Percentiles rank a stretch among this genome's conserved stretches.
Conservation (phyloP, 2,329 filamentous ascomycete genomes). For the Beauveria scarabaeidicola region DNA sequence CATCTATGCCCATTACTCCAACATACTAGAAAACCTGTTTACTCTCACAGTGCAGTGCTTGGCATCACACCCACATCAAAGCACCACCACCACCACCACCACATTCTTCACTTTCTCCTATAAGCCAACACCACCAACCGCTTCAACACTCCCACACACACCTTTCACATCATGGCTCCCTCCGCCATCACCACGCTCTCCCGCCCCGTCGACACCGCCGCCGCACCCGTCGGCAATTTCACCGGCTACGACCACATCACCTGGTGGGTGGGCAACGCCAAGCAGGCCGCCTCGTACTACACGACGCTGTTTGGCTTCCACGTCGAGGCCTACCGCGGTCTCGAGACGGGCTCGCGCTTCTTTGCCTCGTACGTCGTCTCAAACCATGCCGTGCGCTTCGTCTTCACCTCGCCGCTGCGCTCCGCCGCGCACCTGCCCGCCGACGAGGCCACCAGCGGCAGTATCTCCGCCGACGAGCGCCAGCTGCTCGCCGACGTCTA, state of each 20-base stretch:
- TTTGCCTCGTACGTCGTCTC: slow-evolving; percentile 77
- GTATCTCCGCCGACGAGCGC: slow-evolving; percentile 56
- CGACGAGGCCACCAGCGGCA: slow-evolving; percentile 43
- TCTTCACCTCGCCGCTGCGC: slow-evolving; percentile 74
- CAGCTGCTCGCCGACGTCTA: slow-evolving; percentile 66
- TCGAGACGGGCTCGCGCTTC: slow-evolving; percentile 77
- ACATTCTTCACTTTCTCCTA: background rate
- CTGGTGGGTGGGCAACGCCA: slow-evolving; percentile 96
- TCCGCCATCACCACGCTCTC: slow-evolving; percentile 44
- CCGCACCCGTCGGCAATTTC: slow-evolving; percentile 52
- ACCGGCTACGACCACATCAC: slow-evolving; percentile 86
- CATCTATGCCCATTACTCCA: background rate
- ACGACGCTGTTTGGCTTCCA: slow-evolving; percentile 79
- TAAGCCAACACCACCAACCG: background rate
- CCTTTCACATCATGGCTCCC: slow-evolving; percentile 44
- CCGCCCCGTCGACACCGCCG: slow-evolving; percentile 41
- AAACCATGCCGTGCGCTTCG: slow-evolving; percentile 70
- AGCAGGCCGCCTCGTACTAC: slow-evolving; percentile 88
- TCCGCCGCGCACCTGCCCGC: slow-evolving; percentile 44
- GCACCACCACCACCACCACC: background rate
- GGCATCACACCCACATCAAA: background rate
- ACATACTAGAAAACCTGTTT: background rate
- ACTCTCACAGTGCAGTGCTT: background rate
- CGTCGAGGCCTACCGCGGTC: slow-evolving; percentile 72
- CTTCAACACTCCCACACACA: background rate